A percentile compares a stretch with the other conserved stretches of the same genome.
phyloP scores from a whole-genome alignment of 2,329 filamentous ascomycete genomes.

The Dothistroma pini region DNA sequence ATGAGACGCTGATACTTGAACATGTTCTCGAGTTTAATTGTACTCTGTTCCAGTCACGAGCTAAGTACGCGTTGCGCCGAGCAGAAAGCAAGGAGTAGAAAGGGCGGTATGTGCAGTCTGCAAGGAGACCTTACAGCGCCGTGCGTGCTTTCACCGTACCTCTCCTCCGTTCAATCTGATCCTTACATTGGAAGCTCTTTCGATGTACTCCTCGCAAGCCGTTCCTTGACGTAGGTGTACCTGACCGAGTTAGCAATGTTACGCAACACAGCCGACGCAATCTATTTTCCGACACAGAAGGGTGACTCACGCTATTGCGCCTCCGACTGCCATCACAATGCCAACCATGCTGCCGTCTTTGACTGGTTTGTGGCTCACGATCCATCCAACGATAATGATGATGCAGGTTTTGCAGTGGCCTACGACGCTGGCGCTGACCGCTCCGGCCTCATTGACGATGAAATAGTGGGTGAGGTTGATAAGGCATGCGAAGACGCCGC shows the following conservation, averaged over 20 bases:
- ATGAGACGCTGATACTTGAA: constrained; percentile 7
- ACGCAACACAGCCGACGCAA: neutral
- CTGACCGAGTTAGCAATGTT: constrained; percentile 7
- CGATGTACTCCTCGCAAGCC: constrained; percentile 12
- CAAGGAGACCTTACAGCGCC: neutral
- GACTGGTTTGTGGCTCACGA: constrained; percentile 25
- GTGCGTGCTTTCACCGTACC: neutral
- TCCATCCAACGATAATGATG: constrained; percentile 34
- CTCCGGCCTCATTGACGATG: constrained; percentile 34
- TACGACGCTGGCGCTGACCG: constrained; percentile 35
- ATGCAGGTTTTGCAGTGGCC: constrained; percentile 36
- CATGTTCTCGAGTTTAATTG: neutral
- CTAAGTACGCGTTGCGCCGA: neutral
- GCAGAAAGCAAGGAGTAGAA: constrained; percentile 1
- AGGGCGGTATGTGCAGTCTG: neutral
- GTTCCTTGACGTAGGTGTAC: constrained; percentile 21
- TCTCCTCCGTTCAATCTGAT: neutral
- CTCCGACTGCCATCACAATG: constrained; percentile 31
- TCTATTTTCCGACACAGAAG: neutral
- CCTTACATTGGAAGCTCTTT: neutral
- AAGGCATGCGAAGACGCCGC: constrained; percentile 59
- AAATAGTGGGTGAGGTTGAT: constrained; percentile 52
- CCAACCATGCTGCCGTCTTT: constrained; percentile 31
- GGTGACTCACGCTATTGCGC: constrained; percentile 31
- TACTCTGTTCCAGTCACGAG: neutral